Evolutionary conservation across 441 rosid genomes (phyloP).

Genomic region (Metrosideros polymorpha): DNA sequence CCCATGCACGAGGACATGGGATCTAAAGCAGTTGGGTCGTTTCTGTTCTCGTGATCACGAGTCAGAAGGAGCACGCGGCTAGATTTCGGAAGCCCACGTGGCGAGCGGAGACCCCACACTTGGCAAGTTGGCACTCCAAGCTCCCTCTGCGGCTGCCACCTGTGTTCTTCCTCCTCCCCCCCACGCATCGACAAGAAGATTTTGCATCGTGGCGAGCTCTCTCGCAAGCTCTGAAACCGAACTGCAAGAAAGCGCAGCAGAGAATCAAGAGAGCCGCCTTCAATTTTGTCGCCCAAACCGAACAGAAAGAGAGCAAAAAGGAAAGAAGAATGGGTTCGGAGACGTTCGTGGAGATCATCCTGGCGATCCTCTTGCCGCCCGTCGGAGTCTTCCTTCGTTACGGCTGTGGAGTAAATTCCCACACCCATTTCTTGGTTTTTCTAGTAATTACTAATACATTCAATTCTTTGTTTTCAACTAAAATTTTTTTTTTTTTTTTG

Average conservation of each 20-base stretch:
- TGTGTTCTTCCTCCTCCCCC: not conserved
- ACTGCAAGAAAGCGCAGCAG: not conserved
- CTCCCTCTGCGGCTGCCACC: not conserved
- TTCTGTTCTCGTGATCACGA: not conserved
- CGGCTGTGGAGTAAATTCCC: slow-evolving; percentile 42
- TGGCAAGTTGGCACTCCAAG: slow-evolving; percentile 14
- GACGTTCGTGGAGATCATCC: slow-evolving; percentile 53
- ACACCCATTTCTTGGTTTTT: not conserved
- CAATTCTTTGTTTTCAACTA: not conserved
- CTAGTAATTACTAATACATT: not conserved
- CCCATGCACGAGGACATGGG: not conserved
- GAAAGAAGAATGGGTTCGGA: slow-evolving; percentile 38
- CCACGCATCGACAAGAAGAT: not conserved
- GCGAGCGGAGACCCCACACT: not conserved
- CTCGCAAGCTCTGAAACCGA: not conserved
- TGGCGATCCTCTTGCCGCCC: slow-evolving; percentile 57
- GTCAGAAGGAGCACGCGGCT: not conserved
- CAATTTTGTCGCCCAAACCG: not conserved
- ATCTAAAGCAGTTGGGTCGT: not conserved
- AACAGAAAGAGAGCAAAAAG: not conserved
- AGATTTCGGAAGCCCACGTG: not conserved
- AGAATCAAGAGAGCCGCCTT: not conserved
- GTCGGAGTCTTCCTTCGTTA: slow-evolving; percentile 66
- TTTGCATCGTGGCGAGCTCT: not conserved
- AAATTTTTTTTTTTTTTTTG: not conserved